These are phyloP conservation scores for Peltaster fructicola DNA, from an alignment of 2,329 filamentous ascomycete species.

Conservation along the genomic window DNA sequence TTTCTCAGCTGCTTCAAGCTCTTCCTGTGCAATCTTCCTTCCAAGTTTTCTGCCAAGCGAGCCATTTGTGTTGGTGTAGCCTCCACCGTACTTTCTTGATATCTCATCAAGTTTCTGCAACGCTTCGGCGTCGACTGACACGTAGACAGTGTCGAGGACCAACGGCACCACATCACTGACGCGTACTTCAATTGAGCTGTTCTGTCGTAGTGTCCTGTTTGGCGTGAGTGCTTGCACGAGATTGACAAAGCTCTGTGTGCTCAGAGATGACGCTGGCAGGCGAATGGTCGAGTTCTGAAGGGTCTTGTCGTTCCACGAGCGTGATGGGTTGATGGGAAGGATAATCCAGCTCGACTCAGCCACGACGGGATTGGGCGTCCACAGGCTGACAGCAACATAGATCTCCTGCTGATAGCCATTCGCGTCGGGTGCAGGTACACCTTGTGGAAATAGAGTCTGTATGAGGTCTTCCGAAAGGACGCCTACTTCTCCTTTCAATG, in stretches of 20 bases:
- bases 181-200: conserved; percentile 66
- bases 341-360: conserved; percentile 66
- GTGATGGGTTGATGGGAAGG: conserved; percentile 45
- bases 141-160: conserved; percentile 67
- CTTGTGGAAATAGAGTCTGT: conserved; percentile 52
- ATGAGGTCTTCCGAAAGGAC: conserved; percentile 77
- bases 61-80: conserved; percentile 26
- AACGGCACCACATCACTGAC: conserved; percentile 67
- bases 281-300: conserved; percentile 63
- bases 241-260: conserved; percentile 63
- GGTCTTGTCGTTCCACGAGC: conserved; percentile 34
- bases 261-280: conserved; percentile 53
- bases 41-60: conserved; percentile 8
- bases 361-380: conserved; percentile 39
- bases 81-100: conserved; percentile 63
- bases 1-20: conserved; percentile 3
- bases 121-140: conserved; percentile 67
- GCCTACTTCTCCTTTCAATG: conserved; percentile 69
- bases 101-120: conserved; percentile 66
- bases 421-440: conserved; percentile 2
- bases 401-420: conserved; percentile 24
- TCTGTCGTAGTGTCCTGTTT: conserved; percentile 55
- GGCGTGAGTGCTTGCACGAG: conserved; percentile 53
- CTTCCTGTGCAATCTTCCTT: conserved; percentile 9
- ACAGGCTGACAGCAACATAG: conserved; percentile 58